These are phyloP conservation scores for Onygenales sp. DNA, from an alignment of 2,329 filamentous ascomycete genomes.

Conservation along the genomic window DNA sequence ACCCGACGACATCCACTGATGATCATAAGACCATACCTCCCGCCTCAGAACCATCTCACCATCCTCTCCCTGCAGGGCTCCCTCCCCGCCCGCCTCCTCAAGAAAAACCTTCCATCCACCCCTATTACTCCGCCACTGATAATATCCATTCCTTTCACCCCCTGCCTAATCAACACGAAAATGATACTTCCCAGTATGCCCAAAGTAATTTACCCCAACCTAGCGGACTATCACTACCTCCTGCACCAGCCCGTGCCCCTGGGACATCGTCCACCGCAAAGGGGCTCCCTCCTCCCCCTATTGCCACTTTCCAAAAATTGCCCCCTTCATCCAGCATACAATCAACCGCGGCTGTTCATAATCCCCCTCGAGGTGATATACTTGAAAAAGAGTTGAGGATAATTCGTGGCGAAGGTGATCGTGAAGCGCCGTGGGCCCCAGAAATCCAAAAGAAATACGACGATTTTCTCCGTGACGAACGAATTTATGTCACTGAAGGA, in stretches of 20 bases:
- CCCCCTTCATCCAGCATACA: not conserved
- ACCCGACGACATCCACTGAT: slow-evolving; percentile 16
- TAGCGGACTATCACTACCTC: slow-evolving; percentile 14
- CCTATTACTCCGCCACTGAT: slow-evolving; percentile 29
- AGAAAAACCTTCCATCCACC: slow-evolving; percentile 30
- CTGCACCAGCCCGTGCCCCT: slow-evolving; percentile 21
- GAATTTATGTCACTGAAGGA: slow-evolving; percentile 42
- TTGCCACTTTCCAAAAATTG: slow-evolving; percentile 30
- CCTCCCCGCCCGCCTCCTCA: slow-evolving; percentile 38
- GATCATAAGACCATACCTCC: slow-evolving; percentile 19
- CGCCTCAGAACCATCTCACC: slow-evolving; percentile 19
- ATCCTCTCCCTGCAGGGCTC: slow-evolving; percentile 28
- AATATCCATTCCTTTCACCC: slow-evolving; percentile 33
- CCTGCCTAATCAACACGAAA: slow-evolving; percentile 21
- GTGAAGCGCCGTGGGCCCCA: slow-evolving; percentile 39
- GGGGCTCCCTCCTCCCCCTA: slow-evolving; percentile 31
- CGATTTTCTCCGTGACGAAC: slow-evolving; percentile 41
- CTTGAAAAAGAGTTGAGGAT: not conserved
- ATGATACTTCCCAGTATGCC: slow-evolving; percentile 9
- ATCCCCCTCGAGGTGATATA: slow-evolving; percentile 3
- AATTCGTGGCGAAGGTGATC: slow-evolving; percentile 16
- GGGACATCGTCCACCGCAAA: slow-evolving; percentile 26
- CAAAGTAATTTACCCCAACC: slow-evolving; percentile 27
- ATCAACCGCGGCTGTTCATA: not conserved
- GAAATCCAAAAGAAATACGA: slow-evolving; percentile 42